Percentiles rank a stretch among this genome's conserved stretches.
These are phyloP conservation scores for Cucumis hystrix DNA, from an alignment of 306 rosid genomes.

Conservation along the genomic window DNA sequence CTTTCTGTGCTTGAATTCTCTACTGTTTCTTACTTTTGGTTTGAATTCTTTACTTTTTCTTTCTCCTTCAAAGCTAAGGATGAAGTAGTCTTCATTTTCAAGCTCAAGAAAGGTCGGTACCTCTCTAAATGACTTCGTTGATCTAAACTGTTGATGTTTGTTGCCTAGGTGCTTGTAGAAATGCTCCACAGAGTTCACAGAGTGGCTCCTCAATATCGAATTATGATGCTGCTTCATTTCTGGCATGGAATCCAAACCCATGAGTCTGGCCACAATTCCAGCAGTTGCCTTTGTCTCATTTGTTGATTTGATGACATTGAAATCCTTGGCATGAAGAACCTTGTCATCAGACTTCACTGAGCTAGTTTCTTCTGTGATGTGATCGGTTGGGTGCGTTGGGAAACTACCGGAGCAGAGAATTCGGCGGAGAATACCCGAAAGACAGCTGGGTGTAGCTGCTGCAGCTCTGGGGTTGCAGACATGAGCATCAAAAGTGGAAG, in stretches of 20 bases:
- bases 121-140: constrained; percentile 52
- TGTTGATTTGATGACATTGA: constrained; percentile 9
- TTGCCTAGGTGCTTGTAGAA: constrained; percentile 1
- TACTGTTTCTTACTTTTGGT: constrained; percentile 16
- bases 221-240: constrained; percentile 11
- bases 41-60: constrained; percentile 12
- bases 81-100: constrained; percentile 47
- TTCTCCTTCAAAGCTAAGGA: constrained; percentile 46
- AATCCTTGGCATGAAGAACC: constrained; percentile 10
- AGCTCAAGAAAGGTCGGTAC: constrained; percentile 36
- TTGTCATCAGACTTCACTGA: constrained; percentile 1
- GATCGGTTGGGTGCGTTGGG: constrained; percentile 63
- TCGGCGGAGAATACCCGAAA: constrained; percentile 50
- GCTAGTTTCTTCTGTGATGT: constrained; percentile 23
- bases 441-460: constrained; percentile 40
- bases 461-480: constrained; percentile 43
- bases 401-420: constrained; percentile 62
- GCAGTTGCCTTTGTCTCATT: constrained; percentile 21
- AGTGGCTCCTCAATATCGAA: constrained; percentile 34
- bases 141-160: constrained; percentile 26
- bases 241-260: constrained; percentile 68
- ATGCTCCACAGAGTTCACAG: constrained; percentile 48
- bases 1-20: constrained; percentile 29
- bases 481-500: constrained; percentile 18
- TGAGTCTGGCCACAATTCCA: constrained; percentile 63